A percentile compares a stretch with the other conserved stretches of the same genome.
Evolutionary conservation across 345 rosid genomes (phyloP).

Genomic region (Rhizophora mangle): DNA sequence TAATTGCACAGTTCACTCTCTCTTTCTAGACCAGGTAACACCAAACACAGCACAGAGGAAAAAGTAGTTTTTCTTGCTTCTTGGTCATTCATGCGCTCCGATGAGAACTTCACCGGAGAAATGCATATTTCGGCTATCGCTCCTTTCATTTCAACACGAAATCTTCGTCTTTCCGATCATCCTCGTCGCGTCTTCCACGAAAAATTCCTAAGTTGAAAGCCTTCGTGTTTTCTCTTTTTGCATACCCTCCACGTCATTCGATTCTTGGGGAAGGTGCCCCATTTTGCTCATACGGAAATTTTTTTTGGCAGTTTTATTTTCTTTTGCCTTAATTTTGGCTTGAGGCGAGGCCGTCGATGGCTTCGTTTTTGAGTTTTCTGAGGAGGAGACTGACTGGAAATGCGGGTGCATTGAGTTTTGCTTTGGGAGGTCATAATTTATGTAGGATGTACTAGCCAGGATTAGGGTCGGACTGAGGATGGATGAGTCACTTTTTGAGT

Average conservation of each 20-base stretch:
- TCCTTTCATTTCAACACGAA: constrained; percentile 26
- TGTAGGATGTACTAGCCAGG: neutral
- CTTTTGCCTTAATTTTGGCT: neutral
- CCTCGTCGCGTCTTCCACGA: constrained; percentile 70
- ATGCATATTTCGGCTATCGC: constrained; percentile 42
- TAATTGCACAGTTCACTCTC: too few relatives aligned
- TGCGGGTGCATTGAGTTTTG: neutral
- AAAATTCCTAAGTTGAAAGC: constrained; percentile 6
- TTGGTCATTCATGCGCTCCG: constrained; percentile 16
- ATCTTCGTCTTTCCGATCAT: constrained; percentile 56
- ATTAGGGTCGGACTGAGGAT: neutral
- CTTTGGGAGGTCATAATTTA: neutral
- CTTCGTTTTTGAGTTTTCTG: neutral
- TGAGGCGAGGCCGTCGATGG: constrained; percentile 1
- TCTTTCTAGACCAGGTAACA: neutral
- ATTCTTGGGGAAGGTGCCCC: constrained; percentile 5
- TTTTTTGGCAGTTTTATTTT: neutral
- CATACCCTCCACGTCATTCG: constrained; percentile 9
- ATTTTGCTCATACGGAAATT: neutral
- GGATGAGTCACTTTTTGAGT: constrained; percentile 8
- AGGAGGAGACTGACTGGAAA: neutral
- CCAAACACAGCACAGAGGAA: neutral
- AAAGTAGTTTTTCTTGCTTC: neutral
- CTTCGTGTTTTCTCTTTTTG: neutral
- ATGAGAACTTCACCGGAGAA: constrained; percentile 46